These are phyloP conservation scores for Diaporthe nobilis DNA, from an alignment of 2,329 filamentous ascomycete species.

Conservation along the genomic window DNA sequence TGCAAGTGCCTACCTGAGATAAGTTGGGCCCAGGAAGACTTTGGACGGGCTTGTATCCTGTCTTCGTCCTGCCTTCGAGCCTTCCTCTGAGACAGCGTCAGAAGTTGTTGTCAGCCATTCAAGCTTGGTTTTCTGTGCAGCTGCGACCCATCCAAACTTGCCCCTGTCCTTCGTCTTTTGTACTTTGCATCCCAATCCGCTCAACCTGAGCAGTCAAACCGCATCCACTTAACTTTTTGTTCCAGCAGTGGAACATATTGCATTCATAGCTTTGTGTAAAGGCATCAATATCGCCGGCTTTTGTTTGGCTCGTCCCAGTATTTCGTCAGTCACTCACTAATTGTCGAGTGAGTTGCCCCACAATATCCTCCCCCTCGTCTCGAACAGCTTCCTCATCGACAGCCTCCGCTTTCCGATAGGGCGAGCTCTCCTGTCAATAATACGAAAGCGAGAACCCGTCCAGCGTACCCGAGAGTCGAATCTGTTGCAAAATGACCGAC, in stretches of 20 bases:
- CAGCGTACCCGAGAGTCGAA: neutral
- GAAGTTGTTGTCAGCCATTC: neutral
- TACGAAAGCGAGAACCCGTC: neutral
- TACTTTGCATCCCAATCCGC: too few species aligned
- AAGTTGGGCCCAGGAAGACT: too few species aligned
- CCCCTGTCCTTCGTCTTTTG: neutral
- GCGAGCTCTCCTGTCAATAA: neutral
- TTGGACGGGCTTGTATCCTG: too few species aligned
- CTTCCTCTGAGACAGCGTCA: neutral
- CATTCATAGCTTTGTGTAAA: neutral
- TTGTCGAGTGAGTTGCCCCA: neutral
- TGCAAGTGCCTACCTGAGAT: too few species aligned
- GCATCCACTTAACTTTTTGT: too few species aligned
- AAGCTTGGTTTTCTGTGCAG: neutral
- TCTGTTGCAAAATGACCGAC: neutral
- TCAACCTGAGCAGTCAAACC: neutral
- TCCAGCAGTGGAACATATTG: too few species aligned
- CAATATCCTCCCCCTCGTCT: neutral
- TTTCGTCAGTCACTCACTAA: neutral
- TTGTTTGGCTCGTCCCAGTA: too few species aligned
- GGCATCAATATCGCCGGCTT: neutral
- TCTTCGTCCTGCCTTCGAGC: neutral
- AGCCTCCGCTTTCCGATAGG: neutral
- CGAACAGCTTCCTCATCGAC: too few species aligned
- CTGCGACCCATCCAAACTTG: neutral